Base-by-base conservation (phyloP, 306 rosid genomes). In the Fagus crenata region DNA sequence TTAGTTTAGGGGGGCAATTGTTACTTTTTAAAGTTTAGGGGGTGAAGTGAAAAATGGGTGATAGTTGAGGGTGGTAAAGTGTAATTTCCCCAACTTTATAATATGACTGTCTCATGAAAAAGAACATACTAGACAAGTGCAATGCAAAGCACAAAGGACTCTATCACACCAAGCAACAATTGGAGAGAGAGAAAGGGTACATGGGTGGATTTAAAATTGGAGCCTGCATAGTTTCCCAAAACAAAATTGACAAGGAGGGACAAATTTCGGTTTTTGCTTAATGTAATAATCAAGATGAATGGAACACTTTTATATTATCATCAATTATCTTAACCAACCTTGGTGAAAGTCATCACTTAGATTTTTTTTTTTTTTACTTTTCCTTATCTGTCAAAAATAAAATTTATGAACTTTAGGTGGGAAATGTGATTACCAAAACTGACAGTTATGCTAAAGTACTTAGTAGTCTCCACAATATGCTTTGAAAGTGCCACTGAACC, bases 361-460 rank as follows among this genome's bases (percentile, higher is more conserved):
- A 39, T 36, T 56, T 22, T 22, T 22, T 22, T 22, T 32, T 12
- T 36, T 46, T 18, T 8, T 28, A 22, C 58, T 31, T 42, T 49
- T 67, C 46, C 49, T 53, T 65, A 69, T 35, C 31, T 71, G 6
- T 49, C 28, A 76, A 49, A 2, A 6, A 18, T 1, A 7, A 42
- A 42, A 7, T 0, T 42, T 42, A 49, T 36, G 22, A 72, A 49
- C 71, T 56, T 31, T 17, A 13, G 2, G 31, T 12, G 15, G 81
- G 77, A 49, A 75, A 73, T 64, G 76, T 49, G 53, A 83, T 87
- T 89, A 94, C 97, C 97, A 75, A 92, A 94, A 84, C 98, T 95
- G 78, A 95, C 98, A 6, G 97, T 87, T 77, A 95, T 80, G 89
- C 96, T 90, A 87, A 87, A 95, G 90, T 89, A 95, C 77, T 88